Percentiles rank a stretch among this genome's conserved stretches.
Conservation (phyloP, 2,329 filamentous ascomycete genomes). For the Arthrinium puccinioides region DNA sequence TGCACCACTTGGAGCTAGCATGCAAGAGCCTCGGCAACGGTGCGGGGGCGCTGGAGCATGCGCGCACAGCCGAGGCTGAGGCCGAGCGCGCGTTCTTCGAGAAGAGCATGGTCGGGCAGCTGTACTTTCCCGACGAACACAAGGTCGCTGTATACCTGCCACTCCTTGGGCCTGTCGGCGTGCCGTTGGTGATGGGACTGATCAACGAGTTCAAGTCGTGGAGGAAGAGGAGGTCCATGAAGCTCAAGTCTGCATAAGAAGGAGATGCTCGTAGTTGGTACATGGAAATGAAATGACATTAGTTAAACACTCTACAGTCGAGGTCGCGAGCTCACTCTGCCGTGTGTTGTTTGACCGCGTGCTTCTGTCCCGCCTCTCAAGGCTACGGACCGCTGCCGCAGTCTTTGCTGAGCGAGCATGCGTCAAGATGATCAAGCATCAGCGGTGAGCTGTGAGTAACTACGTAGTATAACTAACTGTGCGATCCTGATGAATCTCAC, state of each 20-base stretch:
- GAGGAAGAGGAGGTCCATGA: conserved; percentile 39
- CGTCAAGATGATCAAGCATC: too few species aligned
- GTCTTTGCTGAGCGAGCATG: too few species aligned
- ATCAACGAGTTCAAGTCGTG: conserved; percentile 72
- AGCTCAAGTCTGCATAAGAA: conserved; percentile 22
- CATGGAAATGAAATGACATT: too few species aligned
- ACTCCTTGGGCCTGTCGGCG: conserved; percentile 80
- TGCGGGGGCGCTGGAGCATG: conserved; percentile 66
- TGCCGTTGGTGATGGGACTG: conserved; percentile 77
- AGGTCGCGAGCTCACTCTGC: too few species aligned
- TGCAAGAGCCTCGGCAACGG: conserved; percentile 65
- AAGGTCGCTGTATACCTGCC: conserved; percentile 96
- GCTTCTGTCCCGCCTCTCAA: too few species aligned
- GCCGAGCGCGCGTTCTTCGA: conserved; percentile 96
- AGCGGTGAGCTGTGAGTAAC: too few species aligned
- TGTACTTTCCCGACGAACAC: conserved; percentile 98
- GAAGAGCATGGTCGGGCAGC: conserved; percentile 96
- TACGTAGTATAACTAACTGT: too few species aligned
- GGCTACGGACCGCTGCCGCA: too few species aligned
- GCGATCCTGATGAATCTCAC: too few species aligned
- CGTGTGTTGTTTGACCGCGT: too few species aligned
- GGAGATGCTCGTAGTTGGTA: too few species aligned
- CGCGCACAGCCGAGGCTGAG: conserved; percentile 77
- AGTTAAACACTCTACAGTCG: too few species aligned
- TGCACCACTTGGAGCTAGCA: conserved; percentile 68